Conservation (phyloP, 2,329 filamentous ascomycete genomes). For the Chrysosporium keratinophilum region DNA sequence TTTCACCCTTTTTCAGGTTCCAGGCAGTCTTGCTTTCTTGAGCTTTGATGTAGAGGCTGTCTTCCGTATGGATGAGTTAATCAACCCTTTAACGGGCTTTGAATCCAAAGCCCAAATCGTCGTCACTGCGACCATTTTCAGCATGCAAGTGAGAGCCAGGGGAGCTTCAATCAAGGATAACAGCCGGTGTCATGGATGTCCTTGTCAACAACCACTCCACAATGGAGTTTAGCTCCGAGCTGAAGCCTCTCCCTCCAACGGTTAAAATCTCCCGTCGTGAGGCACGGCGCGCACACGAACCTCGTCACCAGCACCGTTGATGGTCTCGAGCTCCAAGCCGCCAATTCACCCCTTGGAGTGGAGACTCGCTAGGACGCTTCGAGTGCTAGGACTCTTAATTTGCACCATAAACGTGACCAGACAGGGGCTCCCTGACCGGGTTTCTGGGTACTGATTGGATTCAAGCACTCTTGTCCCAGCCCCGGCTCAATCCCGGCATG, state of each 20-base stretch:
- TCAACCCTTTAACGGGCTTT: not conserved
- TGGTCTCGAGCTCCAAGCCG: conserved; percentile 1
- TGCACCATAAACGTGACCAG: not conserved
- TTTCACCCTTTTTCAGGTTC: not conserved
- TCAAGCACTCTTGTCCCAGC: not conserved
- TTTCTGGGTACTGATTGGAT: not conserved
- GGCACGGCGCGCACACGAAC: too few species aligned
- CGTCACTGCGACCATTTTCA: not conserved
- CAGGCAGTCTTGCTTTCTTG: not conserved
- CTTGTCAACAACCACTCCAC: not conserved
- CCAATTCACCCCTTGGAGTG: not conserved
- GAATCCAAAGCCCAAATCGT: not conserved
- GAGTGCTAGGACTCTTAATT: not conserved
- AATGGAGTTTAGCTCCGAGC: not conserved
- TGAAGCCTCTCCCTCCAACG: not conserved
- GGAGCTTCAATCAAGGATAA: not conserved
- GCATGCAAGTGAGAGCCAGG: not conserved
- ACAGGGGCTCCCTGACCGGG: not conserved
- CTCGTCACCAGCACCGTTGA: too few species aligned
- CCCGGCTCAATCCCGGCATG: not conserved
- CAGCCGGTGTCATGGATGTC: not conserved
- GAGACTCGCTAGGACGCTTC: conserved; percentile 1
- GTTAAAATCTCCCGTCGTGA: not conserved
- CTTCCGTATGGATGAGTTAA: too few species aligned
- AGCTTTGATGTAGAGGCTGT: not conserved